Percentiles rank a stretch among this genome's conserved stretches.
Conservation (phyloP, 768 basidiomycete genomes). For the Floccularia luteovirens region DNA sequence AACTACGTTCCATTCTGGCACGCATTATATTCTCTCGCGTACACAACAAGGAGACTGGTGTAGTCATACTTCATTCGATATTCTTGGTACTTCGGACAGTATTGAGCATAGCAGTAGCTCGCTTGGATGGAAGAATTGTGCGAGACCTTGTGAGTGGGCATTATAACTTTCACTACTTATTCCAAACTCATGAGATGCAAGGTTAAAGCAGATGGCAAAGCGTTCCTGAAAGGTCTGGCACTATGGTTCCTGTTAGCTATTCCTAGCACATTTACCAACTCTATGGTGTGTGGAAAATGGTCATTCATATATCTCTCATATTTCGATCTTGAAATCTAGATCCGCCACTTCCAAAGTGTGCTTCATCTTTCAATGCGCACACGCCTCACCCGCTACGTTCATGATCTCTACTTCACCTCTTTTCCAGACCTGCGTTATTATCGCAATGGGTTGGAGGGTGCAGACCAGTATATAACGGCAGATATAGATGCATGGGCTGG, state of each 20-base stretch:
- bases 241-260: slow-evolving; percentile 90
- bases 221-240: slow-evolving; percentile 74
- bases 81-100: slow-evolving; percentile 86
- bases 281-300: slow-evolving; percentile 65
- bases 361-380: slow-evolving; percentile 79
- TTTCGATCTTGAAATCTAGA: slow-evolving; percentile 32
- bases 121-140: slow-evolving; percentile 85
- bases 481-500: slow-evolving; percentile 90
- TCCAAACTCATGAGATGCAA: slow-evolving; percentile 11
- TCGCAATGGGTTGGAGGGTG: slow-evolving; percentile 54
- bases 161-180: neutral
- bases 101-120: slow-evolving; percentile 81
- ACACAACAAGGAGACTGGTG: slow-evolving; percentile 59
- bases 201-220: slow-evolving; percentile 78
- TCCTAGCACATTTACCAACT: slow-evolving; percentile 93
- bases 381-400: slow-evolving; percentile 81
- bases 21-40: slow-evolving; percentile 64
- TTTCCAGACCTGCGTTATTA: slow-evolving; percentile 69
- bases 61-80: slow-evolving; percentile 71
- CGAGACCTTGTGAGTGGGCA: slow-evolving; percentile 58
- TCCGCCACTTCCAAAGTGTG: slow-evolving; percentile 83
- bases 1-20: slow-evolving; percentile 65
- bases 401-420: slow-evolving; percentile 85
- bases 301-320: neutral
- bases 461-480: slow-evolving; percentile 90